Evolutionary conservation across 169 alveolate genomes (phyloP).

Genomic region (Plasmodium gaboni): DNA sequence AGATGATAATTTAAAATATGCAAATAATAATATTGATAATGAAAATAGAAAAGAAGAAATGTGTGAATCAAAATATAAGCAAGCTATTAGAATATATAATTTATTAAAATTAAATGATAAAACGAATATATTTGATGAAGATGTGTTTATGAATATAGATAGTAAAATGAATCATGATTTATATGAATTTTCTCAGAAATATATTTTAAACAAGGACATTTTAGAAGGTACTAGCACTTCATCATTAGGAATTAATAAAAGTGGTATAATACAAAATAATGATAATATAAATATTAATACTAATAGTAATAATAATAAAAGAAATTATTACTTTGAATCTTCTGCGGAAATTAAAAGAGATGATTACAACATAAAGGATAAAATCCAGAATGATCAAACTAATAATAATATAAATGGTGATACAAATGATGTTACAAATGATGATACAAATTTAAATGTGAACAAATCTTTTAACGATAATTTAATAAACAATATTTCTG

Average conservation of each 20-base stretch:
- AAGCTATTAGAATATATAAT: conserved; percentile 69
- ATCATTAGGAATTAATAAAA: too few species aligned
- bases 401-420: not conserved
- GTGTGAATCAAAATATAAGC: conserved; percentile 70
- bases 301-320: not conserved
- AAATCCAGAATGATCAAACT: not conserved
- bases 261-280: too few species aligned
- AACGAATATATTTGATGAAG: conserved; percentile 64
- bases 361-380: conserved; percentile 1
- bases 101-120: conserved; percentile 52
- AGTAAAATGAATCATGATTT: conserved; percentile 73
- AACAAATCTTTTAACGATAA: not conserved
- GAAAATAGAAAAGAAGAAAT: conserved; percentile 45
- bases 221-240: too few species aligned
- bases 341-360: not conserved
- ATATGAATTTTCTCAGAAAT: conserved; percentile 48
- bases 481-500: conserved; percentile 1
- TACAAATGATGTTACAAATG: not conserved
- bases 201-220: conserved; percentile 14
- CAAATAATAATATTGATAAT: not conserved
- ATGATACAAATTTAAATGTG: not conserved
- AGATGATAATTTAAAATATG: not conserved
- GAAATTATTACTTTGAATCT: not conserved
- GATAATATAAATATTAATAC: not conserved
- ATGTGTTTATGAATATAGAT: conserved; percentile 74